These are phyloP conservation scores for Infundibulicybe gibba DNA, from an alignment of 768 basidiomycete species.

Conservation along the genomic window DNA sequence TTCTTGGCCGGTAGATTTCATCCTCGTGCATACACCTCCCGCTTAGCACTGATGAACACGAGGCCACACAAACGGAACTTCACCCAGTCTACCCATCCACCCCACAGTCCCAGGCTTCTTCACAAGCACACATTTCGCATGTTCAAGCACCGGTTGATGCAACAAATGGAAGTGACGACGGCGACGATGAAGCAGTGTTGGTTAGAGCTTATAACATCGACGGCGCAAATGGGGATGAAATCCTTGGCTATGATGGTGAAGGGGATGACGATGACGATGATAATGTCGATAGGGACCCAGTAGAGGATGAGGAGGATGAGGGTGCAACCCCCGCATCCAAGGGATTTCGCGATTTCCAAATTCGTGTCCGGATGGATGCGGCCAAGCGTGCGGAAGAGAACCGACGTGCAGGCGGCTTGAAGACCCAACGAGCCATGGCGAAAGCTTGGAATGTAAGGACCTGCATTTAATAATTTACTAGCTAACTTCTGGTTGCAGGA, in stretches of 20 bases:
- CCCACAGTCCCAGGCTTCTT: neutral
- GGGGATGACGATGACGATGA: slow-evolving; percentile 1
- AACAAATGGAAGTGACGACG: neutral
- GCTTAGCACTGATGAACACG: neutral
- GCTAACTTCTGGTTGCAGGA: neutral
- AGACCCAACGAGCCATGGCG: slow-evolving; percentile 17
- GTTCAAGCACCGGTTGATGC: too few species aligned
- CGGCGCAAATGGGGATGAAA: slow-evolving; percentile 1
- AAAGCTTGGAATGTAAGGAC: slow-evolving; percentile 16
- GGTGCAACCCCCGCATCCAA: neutral
- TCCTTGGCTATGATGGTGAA: slow-evolving; percentile 2
- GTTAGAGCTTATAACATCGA: slow-evolving; percentile 1
- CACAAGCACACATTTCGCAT: too few species aligned
- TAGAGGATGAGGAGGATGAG: slow-evolving; percentile 2
- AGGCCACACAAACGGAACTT: neutral
- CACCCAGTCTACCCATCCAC: neutral
- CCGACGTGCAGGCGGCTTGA: slow-evolving; percentile 16
- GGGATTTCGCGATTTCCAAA: slow-evolving; percentile 8
- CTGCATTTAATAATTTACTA: neutral
- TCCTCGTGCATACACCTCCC: too few species aligned
- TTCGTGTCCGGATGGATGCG: slow-evolving; percentile 11
- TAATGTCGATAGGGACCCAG: neutral
- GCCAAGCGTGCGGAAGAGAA: slow-evolving; percentile 16
- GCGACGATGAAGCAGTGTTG: neutral
- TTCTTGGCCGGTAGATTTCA: too few species aligned